Evolutionary conservation across 1,284 basidiomycete species (phyloP).

Genomic region (Omphalotus olearius): DNA sequence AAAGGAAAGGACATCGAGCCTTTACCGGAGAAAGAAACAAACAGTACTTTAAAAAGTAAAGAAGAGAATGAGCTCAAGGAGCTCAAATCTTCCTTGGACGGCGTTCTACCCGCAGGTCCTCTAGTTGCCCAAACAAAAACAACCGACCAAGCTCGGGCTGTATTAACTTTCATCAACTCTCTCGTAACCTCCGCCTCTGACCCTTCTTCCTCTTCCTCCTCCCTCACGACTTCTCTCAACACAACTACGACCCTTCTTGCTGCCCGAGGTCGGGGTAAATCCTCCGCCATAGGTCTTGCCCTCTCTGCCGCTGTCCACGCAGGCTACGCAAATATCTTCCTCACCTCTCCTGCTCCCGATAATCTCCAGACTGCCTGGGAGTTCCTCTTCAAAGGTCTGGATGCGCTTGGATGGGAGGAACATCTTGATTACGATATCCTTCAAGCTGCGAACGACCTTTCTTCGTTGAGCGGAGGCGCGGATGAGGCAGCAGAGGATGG

Average conservation of each 20-base stretch:
- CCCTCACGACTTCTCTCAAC: constrained; percentile 84
- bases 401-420: constrained; percentile 94
- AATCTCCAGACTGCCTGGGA: constrained; percentile 98
- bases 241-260: constrained; percentile 96
- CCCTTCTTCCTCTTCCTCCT: constrained; percentile 4
- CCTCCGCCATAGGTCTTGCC: constrained; percentile 90
- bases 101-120: constrained; percentile 87
- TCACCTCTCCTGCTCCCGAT: constrained; percentile 96
- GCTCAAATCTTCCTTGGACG: constrained; percentile 77
- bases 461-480: background rate
- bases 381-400: constrained; percentile 97
- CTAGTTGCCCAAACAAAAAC: constrained; percentile 93
- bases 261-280: constrained; percentile 94
- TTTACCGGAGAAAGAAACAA: constrained; percentile 39
- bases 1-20: constrained; percentile 90
- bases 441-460: constrained; percentile 72
- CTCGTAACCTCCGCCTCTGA: constrained; percentile 33
- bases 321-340: constrained; percentile 98
- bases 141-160: constrained; percentile 87
- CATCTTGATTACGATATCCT: constrained; percentile 97
- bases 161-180: constrained; percentile 91
- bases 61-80: constrained; percentile 70
- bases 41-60: constrained; percentile 42
- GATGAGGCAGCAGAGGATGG: constrained; percentile 4
- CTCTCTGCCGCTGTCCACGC: constrained; percentile 92